phyloP scores from a whole-genome alignment of 2,329 filamentous ascomycete genomes.

The Penicillium concentricum region DNA sequence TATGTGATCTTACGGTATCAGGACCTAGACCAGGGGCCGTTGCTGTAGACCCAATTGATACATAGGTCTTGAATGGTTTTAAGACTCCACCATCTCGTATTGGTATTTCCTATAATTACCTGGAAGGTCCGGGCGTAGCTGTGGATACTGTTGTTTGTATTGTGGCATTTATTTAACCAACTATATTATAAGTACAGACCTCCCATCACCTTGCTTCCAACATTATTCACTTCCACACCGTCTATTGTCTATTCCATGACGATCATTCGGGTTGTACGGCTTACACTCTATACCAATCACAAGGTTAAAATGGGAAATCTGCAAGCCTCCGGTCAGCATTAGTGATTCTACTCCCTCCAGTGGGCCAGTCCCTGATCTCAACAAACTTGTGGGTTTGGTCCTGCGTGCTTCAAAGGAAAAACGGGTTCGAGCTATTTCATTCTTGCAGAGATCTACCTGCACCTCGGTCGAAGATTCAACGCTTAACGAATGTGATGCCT shows the following conservation, averaged over 20 bases:
- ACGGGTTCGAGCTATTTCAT: background rate
- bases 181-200: background rate
- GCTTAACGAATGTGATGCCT: constrained; percentile 4
- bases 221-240: background rate
- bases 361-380: background rate
- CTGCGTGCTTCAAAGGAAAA: background rate
- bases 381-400: background rate
- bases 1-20: background rate
- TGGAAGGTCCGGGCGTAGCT: background rate
- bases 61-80: background rate
- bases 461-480: background rate
- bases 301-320: background rate
- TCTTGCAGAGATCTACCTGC: background rate
- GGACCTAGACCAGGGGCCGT: background rate
- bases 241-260: background rate
- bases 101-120: background rate
- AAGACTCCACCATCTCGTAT: background rate
- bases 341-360: background rate
- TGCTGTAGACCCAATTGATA: background rate
- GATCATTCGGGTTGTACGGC: background rate
- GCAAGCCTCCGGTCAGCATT: constrained; percentile 1
- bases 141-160: background rate
- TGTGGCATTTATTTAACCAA: background rate
- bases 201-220: background rate
- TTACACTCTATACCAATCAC: background rate